A percentile compares a stretch with the other conserved stretches of the same genome.
Evolutionary conservation across 768 basidiomycete genomes (phyloP).

Genomic region (Auricularia cornea): DNA sequence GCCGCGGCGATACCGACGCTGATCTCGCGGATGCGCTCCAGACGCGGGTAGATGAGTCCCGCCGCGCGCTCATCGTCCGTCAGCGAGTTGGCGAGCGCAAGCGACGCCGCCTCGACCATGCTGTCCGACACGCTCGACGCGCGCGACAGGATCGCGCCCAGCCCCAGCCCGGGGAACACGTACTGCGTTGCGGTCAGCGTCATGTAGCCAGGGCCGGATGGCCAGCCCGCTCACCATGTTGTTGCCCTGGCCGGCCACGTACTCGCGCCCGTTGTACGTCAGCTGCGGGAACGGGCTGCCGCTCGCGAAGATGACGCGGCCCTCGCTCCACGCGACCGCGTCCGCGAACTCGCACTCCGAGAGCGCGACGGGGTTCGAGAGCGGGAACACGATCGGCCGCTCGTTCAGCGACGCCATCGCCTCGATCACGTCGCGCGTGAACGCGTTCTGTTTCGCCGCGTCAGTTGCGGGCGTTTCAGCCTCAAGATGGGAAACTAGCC

Average conservation of each 20-base stretch:
- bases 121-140: constrained; percentile 65
- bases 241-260: constrained; percentile 85
- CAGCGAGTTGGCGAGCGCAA: constrained; percentile 69
- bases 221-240: constrained; percentile 80
- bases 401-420: constrained; percentile 73
- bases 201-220: not conserved
- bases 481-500: constrained; percentile 24
- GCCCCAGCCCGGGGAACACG: constrained; percentile 52
- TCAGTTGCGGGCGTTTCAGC: not conserved
- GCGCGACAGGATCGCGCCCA: constrained; percentile 65
- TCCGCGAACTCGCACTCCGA: constrained; percentile 76
- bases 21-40: constrained; percentile 79
- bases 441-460: constrained; percentile 46
- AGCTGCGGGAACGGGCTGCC: constrained; percentile 78
- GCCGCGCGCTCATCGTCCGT: constrained; percentile 55
- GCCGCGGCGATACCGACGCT: constrained; percentile 61
- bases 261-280: constrained; percentile 41
- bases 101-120: constrained; percentile 84
- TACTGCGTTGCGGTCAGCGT: constrained; percentile 11
- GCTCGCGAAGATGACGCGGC: constrained; percentile 75
- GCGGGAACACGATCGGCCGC: constrained; percentile 85
- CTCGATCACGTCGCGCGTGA: constrained; percentile 59
- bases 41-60: constrained; percentile 73
- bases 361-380: constrained; percentile 80
- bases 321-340: constrained; percentile 62